Conservation (phyloP, 2,329 filamentous ascomycete species). For the Chalaropsis ovoidea region DNA sequence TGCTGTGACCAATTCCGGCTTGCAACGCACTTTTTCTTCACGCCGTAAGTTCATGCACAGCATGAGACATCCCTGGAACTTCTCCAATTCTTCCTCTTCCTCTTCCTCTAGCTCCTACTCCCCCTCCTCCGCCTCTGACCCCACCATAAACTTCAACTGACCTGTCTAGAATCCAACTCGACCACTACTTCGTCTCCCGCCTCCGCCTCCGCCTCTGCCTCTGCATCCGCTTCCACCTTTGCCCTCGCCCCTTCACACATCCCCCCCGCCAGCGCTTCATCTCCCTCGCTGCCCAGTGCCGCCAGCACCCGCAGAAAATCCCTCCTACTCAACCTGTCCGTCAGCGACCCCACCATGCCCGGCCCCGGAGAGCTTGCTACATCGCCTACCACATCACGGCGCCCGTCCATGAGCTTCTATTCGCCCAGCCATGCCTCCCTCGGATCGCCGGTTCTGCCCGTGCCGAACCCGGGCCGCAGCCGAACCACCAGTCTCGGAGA, state of each 20-base stretch:
- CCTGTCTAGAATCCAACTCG: background rate
- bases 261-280: background rate
- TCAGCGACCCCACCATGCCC: conserved; percentile 60
- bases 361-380: conserved; percentile 59
- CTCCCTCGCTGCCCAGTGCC: conserved; percentile 1
- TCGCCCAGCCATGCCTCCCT: conserved; percentile 15
- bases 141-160: background rate
- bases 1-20: conserved; percentile 65
- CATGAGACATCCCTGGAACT: background rate
- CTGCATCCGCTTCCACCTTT: conserved; percentile 15
- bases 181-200: conserved; percentile 15
- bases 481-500: conserved; percentile 63
- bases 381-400: conserved; percentile 27
- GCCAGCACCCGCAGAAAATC: conserved; percentile 50
- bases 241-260: background rate
- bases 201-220: background rate
- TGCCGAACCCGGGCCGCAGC: conserved; percentile 49
- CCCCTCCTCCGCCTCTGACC: background rate
- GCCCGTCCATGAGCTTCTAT: conserved; percentile 24
- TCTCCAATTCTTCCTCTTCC: background rate
- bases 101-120: background rate
- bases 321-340: conserved; percentile 60
- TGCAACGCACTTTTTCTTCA: conserved; percentile 51
- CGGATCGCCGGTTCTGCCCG: conserved; percentile 30
- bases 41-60: conserved; percentile 38